Conservation (phyloP, 108 stramenopile genomes). For the Fistulifera pelliculosa region DNA sequence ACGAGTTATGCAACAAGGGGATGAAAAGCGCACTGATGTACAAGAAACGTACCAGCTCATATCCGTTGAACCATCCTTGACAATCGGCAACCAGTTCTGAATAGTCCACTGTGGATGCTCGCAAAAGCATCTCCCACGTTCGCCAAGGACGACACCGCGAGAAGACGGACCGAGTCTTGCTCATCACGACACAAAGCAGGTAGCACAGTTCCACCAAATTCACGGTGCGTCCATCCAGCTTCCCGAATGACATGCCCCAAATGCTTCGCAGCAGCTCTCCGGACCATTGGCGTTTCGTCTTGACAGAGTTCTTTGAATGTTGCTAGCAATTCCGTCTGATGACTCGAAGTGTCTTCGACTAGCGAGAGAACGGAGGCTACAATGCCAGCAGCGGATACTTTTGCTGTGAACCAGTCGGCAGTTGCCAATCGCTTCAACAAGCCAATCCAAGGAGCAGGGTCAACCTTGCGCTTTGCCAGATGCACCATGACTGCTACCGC, state of each 20-base stretch:
- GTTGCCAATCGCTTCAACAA: constrained; percentile 71
- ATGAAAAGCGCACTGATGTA: neutral
- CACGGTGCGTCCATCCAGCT: constrained; percentile 21
- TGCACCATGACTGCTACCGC: constrained; percentile 72
- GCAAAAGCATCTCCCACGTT: constrained; percentile 60
- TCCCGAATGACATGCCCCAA: constrained; percentile 54
- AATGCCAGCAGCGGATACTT: constrained; percentile 84
- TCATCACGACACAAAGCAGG: constrained; percentile 86
- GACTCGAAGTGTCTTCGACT: neutral
- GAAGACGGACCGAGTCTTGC: constrained; percentile 92
- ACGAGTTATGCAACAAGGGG: neutral
- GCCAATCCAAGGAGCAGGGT: constrained; percentile 28
- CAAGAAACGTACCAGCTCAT: constrained; percentile 67
- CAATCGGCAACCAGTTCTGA: constrained; percentile 60
- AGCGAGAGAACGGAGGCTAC: constrained; percentile 27
- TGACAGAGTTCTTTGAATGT: constrained; percentile 67
- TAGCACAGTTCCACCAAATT: constrained; percentile 32
- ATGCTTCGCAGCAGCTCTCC: constrained; percentile 73
- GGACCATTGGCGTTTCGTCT: constrained; percentile 98
- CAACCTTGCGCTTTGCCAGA: constrained; percentile 9
- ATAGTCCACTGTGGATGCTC: constrained; percentile 55
- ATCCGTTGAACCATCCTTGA: constrained; percentile 71
- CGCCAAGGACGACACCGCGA: constrained; percentile 71
- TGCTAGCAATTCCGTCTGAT: constrained; percentile 31
- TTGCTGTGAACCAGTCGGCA: constrained; percentile 97